These are phyloP conservation scores for Annulohypoxylon maeteangense DNA, from an alignment of 495 filamentous ascomycete genomes.

Conservation along the genomic window DNA sequence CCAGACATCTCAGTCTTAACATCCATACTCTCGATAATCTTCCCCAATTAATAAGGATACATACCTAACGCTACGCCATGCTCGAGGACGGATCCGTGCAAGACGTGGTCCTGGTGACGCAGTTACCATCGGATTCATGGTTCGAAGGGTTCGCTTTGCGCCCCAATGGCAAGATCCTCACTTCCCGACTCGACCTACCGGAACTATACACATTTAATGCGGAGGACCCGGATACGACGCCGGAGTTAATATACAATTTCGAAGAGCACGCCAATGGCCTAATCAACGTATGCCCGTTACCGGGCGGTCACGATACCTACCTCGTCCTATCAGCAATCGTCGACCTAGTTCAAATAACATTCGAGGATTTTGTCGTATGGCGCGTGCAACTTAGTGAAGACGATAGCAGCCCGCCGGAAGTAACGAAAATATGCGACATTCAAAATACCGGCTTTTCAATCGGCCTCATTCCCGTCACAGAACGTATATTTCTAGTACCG, in stretches of 20 bases:
- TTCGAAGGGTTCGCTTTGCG: constrained; percentile 46
- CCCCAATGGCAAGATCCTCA: constrained; percentile 45
- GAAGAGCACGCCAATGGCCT: constrained; percentile 42
- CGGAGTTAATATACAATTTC: constrained; percentile 42
- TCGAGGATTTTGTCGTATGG: constrained; percentile 43
- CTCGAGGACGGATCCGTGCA: constrained; percentile 30
- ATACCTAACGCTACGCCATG: constrained; percentile 34
- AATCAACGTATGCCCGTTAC: constrained; percentile 42
- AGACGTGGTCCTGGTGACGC: constrained; percentile 47
- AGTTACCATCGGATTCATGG: constrained; percentile 47
- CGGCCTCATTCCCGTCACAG: constrained; percentile 34
- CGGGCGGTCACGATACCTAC: constrained; percentile 42
- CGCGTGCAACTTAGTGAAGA: constrained; percentile 39
- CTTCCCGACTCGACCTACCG: constrained; percentile 45
- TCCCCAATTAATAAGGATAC: constrained; percentile 6
- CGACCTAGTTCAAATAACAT: constrained; percentile 35
- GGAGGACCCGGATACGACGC: constrained; percentile 39
- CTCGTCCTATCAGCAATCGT: constrained; percentile 35
- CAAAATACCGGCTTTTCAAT: constrained; percentile 36
- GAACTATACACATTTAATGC: constrained; percentile 47
- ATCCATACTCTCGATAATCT: background rate
- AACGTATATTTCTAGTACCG: constrained; percentile 42
- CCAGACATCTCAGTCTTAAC: background rate
- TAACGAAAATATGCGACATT: constrained; percentile 31
- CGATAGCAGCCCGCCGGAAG: constrained; percentile 41